Base-by-base conservation (phyloP, 2,329 filamentous ascomycete genomes). In the Pyrenophora teres region DNA sequence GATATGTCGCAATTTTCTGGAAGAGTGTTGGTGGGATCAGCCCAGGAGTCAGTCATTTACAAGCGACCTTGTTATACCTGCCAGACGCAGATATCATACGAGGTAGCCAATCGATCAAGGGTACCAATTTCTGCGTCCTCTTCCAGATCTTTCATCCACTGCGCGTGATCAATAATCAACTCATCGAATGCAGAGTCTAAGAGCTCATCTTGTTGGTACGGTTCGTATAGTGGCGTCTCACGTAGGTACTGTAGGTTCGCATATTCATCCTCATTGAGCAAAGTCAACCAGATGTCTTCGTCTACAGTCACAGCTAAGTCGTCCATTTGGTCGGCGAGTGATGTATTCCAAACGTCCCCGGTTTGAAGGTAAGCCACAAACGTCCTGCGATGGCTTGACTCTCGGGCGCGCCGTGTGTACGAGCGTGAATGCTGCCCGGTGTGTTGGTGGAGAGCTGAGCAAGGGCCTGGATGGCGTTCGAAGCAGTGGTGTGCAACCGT, bases 401-500 rank as follows among this genome's bases (percentile, higher is more conserved):
- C 12, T 25, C 18, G 19, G 23, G 19, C 25, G 33, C 18, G 41
- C 27, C 27, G 32, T 40, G 35, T 21, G 30, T 37, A 25, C 16
- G 30, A 18, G 15, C 35, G 45, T 27, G 13, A 40, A 49, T 40
- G 16, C 30, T 50, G 40, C 31, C 36, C 40, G 31, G 46, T 23
- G 46, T 45, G 30, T 38, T 45, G 40, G 40, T 32, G 45, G 19
- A 27, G 45, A 40, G 50, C 45, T 49, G 45, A 43, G 45, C 36
- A 18, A 45, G 31, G n/a, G 40, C 35, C 18, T 30, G 15, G 19
- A 30, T 32, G 18, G 16, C 31, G 13, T 36, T 40, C 21, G 25
- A 52, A 52, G 40, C 23, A 44, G 35, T 46, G 50, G 50, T 49
- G 50, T 52, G 45, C 38, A 39, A 39, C 49, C 32, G 37, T 52